Conservation (phyloP, 345 rosid genomes). For the Kandelia obovata region DNA sequence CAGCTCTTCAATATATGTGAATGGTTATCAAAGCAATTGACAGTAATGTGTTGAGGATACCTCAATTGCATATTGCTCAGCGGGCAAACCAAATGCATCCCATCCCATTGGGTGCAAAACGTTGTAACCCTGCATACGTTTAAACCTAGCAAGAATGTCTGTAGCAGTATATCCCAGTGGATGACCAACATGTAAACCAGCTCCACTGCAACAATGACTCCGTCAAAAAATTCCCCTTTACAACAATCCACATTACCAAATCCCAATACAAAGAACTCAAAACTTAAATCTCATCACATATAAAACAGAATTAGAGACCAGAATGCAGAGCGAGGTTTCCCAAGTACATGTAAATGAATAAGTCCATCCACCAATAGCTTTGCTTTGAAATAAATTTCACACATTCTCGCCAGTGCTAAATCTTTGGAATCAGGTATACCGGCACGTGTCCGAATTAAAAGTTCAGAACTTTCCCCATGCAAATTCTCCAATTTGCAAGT, state of each 20-base stretch:
- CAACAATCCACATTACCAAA: neutral
- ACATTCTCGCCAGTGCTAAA: neutral
- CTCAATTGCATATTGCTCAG: conserved; percentile 96
- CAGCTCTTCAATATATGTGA: conserved; percentile 14
- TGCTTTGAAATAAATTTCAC: no score
- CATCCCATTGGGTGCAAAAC: conserved; percentile 97
- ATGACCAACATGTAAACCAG: conserved; percentile 97
- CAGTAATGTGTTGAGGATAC: conserved; percentile 28
- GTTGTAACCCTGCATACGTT: conserved; percentile 91
- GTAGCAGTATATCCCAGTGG: conserved; percentile 95
- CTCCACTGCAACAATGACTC: conserved; percentile 57
- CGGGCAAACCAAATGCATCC: conserved; percentile 99
- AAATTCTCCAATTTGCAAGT: neutral
- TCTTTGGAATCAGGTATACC: neutral
- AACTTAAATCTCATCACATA: neutral
- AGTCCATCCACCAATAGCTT: no score
- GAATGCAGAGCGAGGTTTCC: no score
- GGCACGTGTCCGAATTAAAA: no score
- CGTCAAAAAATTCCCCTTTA: neutral
- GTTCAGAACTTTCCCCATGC: no score
- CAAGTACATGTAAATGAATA: no score
- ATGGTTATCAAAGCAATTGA: conserved; percentile 9
- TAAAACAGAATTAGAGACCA: neutral
- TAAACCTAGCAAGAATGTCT: conserved; percentile 79
- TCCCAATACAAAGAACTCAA: neutral